A percentile compares a stretch with the other conserved stretches of the same genome.
phyloP scores from a whole-genome alignment of 2,329 filamentous ascomycete species.

The Fusarium illudens region DNA sequence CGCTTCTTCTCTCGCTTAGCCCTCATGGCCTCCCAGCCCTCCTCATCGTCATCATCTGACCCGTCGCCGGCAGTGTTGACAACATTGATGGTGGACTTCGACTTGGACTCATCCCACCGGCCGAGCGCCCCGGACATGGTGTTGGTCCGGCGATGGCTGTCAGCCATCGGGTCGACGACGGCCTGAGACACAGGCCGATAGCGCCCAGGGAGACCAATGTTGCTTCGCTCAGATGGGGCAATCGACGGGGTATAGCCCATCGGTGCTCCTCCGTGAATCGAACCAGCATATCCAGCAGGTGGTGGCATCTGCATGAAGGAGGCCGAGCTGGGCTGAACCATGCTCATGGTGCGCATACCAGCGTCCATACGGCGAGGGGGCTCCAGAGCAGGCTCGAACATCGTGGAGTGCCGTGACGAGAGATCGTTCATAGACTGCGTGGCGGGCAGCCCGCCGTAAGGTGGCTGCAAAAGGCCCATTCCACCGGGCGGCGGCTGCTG shows the following conservation, averaged over 20 bases:
- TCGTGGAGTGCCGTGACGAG: conserved; percentile 55
- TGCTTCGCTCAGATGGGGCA: conserved; percentile 94
- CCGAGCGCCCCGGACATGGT: conserved; percentile 48
- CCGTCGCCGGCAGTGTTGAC: conserved; percentile 52
- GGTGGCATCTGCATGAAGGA: conserved; percentile 62
- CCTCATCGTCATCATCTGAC: conserved; percentile 68
- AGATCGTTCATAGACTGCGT: conserved; percentile 57
- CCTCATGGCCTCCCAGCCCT: conserved; percentile 76
- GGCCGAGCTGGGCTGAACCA: conserved; percentile 75
- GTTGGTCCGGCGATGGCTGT: conserved; percentile 45
- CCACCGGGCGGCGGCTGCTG: conserved; percentile 37
- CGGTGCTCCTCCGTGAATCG: conserved; percentile 48
- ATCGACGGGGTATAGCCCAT: conserved; percentile 86
- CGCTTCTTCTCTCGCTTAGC: conserved; percentile 74
- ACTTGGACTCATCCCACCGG: conserved; percentile 45
- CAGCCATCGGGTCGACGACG: conserved; percentile 48
- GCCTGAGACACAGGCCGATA: conserved; percentile 88
- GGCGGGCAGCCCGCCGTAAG: conserved; percentile 41
- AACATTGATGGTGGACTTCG: conserved; percentile 50
- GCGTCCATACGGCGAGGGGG: conserved; percentile 52
- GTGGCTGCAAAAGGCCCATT: conserved; percentile 41
- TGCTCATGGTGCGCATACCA: conserved; percentile 78
- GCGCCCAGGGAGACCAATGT: conserved; percentile 85
- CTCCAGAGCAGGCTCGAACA: conserved; percentile 58
- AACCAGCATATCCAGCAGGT: conserved; percentile 44